A percentile compares a stretch with the other conserved stretches of the same genome.
Evolutionary conservation across 176 grass and related monocot genomes (phyloP).

Genomic region (Carex pumila): DNA sequence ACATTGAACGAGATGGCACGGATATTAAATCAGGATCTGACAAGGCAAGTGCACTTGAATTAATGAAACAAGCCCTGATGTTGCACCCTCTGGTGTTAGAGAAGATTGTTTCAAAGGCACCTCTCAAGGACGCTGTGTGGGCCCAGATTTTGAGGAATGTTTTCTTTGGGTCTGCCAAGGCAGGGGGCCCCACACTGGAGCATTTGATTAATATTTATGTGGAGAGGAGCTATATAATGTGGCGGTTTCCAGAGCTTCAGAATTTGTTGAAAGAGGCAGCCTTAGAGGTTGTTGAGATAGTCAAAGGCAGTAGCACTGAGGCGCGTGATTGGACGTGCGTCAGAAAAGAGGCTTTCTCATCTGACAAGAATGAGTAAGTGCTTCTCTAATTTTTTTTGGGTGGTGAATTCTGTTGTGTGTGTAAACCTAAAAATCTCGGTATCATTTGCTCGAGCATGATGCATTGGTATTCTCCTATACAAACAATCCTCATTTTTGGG

Average conservation of each 20-base stretch:
- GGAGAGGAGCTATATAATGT: constrained; percentile 90
- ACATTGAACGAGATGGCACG: constrained; percentile 50
- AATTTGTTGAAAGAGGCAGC: constrained; percentile 81
- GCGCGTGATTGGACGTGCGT: constrained; percentile 78
- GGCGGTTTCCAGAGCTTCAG: constrained; percentile 96
- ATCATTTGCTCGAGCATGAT: neutral
- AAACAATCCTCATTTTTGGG: neutral
- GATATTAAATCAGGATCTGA: constrained; percentile 28
- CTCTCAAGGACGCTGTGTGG: constrained; percentile 83
- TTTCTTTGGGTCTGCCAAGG: constrained; percentile 92
- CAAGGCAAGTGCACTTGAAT: constrained; percentile 65
- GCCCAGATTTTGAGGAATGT: constrained; percentile 73
- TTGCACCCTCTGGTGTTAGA: constrained; percentile 77
- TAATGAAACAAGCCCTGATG: constrained; percentile 98
- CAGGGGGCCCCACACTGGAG: constrained; percentile 85
- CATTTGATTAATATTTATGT: constrained; percentile 98
- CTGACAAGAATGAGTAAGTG: constrained; percentile 95
- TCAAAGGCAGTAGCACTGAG: constrained; percentile 68
- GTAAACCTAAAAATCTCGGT: neutral
- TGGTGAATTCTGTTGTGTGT: neutral
- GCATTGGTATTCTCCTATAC: neutral
- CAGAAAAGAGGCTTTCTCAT: constrained; percentile 78
- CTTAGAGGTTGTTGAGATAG: constrained; percentile 67
- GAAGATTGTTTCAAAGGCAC: constrained; percentile 83
- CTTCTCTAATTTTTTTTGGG: neutral